A percentile compares a stretch with the other conserved stretches of the same genome.
Evolutionary conservation across 2,329 filamentous ascomycete genomes (phyloP).

Genomic region (Ceratocystis papillata): DNA sequence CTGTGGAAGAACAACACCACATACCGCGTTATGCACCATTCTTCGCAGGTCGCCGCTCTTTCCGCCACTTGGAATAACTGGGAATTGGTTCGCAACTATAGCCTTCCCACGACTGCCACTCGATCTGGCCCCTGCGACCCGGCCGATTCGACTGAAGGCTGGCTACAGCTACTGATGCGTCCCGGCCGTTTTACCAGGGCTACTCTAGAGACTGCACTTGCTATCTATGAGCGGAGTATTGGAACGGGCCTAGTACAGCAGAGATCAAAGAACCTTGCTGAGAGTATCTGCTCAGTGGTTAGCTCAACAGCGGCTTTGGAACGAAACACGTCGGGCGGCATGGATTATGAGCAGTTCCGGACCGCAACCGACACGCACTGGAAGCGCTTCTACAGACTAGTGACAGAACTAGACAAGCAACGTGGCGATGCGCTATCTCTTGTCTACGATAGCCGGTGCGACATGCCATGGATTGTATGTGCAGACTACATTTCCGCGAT

Average conservation of each 20-base stretch:
- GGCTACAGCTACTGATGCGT: slow-evolving; percentile 72
- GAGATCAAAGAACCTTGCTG: slow-evolving; percentile 52
- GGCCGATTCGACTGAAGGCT: slow-evolving; percentile 66
- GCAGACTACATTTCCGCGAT: slow-evolving; percentile 72
- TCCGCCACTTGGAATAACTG: slow-evolving; percentile 57
- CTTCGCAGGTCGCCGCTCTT: slow-evolving; percentile 57
- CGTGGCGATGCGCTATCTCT: slow-evolving; percentile 72
- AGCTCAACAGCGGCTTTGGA: slow-evolving; percentile 57
- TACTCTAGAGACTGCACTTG: slow-evolving; percentile 72
- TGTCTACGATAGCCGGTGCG: slow-evolving; percentile 57
- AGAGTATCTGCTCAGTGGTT: slow-evolving; percentile 64
- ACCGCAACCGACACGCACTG: slow-evolving; percentile 70
- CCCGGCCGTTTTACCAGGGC: slow-evolving; percentile 71
- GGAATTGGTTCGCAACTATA: slow-evolving; percentile 56
- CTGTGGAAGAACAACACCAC: slow-evolving; percentile 77
- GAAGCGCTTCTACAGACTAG: slow-evolving; percentile 77
- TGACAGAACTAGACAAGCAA: slow-evolving; percentile 76
- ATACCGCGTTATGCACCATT: slow-evolving; percentile 62
- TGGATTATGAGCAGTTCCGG: slow-evolving; percentile 67
- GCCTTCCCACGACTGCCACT: slow-evolving; percentile 41
- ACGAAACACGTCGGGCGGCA: slow-evolving; percentile 49
- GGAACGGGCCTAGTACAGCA: slow-evolving; percentile 34
- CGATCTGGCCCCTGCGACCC: slow-evolving; percentile 52
- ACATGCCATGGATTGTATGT: slow-evolving; percentile 73
- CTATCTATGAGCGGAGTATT: slow-evolving; percentile 63